A percentile compares a stretch with the other conserved stretches of the same genome.
phyloP scores from a whole-genome alignment of 768 basidiomycete species.

The Tulasnella sp. region DNA sequence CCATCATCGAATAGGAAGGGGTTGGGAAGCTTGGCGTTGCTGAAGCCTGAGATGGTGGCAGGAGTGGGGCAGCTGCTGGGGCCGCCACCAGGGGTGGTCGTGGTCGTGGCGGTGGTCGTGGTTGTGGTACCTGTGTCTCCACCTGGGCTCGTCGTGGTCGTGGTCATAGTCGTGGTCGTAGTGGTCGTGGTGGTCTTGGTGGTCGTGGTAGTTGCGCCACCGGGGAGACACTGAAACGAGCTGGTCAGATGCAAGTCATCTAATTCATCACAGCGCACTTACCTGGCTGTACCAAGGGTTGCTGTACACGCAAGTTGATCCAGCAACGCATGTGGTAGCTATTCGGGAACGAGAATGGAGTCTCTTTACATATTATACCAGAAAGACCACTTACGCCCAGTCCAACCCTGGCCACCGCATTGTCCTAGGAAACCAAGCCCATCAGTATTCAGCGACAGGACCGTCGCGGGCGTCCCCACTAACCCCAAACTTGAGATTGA shows the following conservation, averaged over 20 bases:
- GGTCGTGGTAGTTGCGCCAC: not conserved
- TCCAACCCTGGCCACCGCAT: not conserved
- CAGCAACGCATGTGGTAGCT: not conserved
- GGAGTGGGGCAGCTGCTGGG: not conserved
- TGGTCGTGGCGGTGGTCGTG: slow-evolving; percentile 1
- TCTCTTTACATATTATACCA: not conserved
- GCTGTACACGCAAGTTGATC: not conserved
- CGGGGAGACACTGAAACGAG: not conserved
- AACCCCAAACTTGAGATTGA: not conserved
- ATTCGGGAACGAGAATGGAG: not conserved
- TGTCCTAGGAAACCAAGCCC: not conserved
- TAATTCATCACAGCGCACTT: not conserved
- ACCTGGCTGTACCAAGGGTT: not conserved
- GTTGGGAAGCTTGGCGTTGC: slow-evolving; percentile 44
- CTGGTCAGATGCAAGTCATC: not conserved
- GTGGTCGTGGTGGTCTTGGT: not conserved
- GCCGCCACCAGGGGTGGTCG: not conserved
- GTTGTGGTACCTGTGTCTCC: not conserved
- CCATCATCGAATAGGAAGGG: slow-evolving; percentile 55
- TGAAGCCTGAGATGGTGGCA: not conserved
- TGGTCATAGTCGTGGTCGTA: not conserved
- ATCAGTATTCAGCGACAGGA: not conserved
- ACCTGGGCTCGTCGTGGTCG: not conserved
- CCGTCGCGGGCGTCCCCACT: not conserved
- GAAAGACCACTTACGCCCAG: not conserved